Base-by-base conservation (phyloP, 257 asterid species). In the Misopates orontium region DNA sequence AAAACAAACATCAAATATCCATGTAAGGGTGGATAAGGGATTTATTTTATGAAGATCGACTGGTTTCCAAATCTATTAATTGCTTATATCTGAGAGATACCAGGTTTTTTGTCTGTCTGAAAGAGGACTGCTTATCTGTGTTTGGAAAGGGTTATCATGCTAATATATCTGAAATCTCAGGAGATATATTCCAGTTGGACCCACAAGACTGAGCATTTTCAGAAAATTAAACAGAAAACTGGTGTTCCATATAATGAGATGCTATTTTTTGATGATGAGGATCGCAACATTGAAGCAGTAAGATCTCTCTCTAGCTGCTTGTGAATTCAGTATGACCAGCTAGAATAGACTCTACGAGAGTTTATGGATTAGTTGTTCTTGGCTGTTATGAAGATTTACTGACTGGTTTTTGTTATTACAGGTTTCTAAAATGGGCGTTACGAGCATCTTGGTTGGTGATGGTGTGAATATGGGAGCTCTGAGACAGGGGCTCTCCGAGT, bases 241-340 rank as follows among this genome's bases (percentile, higher is more conserved):
- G 69, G 78, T 19, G 72, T 86, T 60, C 88, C 95, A 19, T 91
- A 80, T 73, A 79, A 80, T 40, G 86, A 81, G 68, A 91, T 91
- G 96, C 88, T 91, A 70, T 91, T 91, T 71, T 91, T 88, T 42
- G 98, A 91, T 54, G 98, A 91, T 58, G 98, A 91, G 73, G 76
- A 88, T 72, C 91, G 94, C 60, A 91, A 88, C 70, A 88, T 86
- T 58, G 79, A 83, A 66, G 80, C 95, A 41, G 96, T 88, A 83
- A 70, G 71, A 68, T 69, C 56, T 66, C 69, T 63, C 74, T 42
- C 67, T 56, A 19, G 40, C 20, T 20, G 18, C 54, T 48, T 12
- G 40, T 54, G 51, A 13, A 45, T 16, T 45, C 19, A 45, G 18
- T 45, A 45, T 45, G 5, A 45, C 5, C 18, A 2, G 4, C 51